Percentiles rank a stretch among this genome's conserved stretches.
Conservation (phyloP, 805 yeast species). For the Saccharomycopsis olivae region DNA sequence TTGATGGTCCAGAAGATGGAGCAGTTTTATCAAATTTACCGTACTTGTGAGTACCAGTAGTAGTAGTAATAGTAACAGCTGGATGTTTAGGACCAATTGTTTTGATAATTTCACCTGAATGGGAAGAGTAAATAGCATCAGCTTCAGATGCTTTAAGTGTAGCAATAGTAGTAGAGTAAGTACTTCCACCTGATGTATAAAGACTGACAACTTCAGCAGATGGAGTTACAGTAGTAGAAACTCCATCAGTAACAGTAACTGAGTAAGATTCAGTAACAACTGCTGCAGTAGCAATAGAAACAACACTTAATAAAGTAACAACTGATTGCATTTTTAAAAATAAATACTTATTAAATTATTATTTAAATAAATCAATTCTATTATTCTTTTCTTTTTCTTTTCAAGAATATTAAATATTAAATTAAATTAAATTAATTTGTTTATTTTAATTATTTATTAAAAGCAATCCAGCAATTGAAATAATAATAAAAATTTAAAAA, state of each 20-base stretch:
- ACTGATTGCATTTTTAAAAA: slow-evolving; percentile 5
- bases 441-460: background rate
- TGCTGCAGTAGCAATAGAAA: slow-evolving; percentile 3
- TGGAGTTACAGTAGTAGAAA: slow-evolving; percentile 1
- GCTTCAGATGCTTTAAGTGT: background rate
- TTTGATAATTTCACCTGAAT: slow-evolving; percentile 7
- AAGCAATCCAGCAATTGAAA: background rate
- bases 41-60: slow-evolving; percentile 39
- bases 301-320: slow-evolving; percentile 1
- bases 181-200: slow-evolving; percentile 10
- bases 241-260: slow-evolving; percentile 1
- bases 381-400: no score
- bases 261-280: slow-evolving; percentile 1
- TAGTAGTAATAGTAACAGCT: slow-evolving; percentile 17
- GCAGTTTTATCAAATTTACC: slow-evolving; percentile 43
- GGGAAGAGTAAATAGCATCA: background rate
- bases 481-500: background rate
- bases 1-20: slow-evolving; percentile 24
- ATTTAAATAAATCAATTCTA: no score
- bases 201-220: slow-evolving; percentile 7
- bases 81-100: slow-evolving; percentile 16
- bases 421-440: background rate
- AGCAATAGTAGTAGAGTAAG: slow-evolving; percentile 4
- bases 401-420: no score
- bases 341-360: no score